phyloP scores from a whole-genome alignment of 169 alveolate genomes.

The Cryptosporidium viatorum region DNA sequence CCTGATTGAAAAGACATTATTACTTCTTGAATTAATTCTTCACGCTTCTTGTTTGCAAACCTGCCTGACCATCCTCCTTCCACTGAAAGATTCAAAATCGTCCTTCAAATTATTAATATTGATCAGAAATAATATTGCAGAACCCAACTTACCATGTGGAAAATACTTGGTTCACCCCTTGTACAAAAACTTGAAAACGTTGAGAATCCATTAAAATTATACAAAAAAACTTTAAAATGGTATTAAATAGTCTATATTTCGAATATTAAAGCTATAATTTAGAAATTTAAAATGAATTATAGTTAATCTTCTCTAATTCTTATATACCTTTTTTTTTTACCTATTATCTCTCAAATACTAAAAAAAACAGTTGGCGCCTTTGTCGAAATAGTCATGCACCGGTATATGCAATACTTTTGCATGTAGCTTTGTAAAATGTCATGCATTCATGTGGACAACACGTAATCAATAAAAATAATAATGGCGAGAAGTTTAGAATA shows the following conservation, averaged over 20 bases:
- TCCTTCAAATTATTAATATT: slow-evolving; percentile 38
- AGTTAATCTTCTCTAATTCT: neutral
- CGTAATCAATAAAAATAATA: neutral
- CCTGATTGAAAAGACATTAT: slow-evolving; percentile 58
- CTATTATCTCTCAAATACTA: neutral
- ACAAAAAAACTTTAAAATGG: neutral
- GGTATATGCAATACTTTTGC: slow-evolving; percentile 10
- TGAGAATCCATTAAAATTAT: slow-evolving; percentile 17
- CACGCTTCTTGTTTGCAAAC: slow-evolving; percentile 31
- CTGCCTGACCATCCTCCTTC: slow-evolving; percentile 74
- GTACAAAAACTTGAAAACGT: slow-evolving; percentile 39
- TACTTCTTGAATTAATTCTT: slow-evolving; percentile 54
- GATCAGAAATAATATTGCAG: neutral
- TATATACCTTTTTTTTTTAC: neutral
- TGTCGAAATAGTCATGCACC: neutral
- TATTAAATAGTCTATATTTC: neutral
- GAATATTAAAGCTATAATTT: neutral
- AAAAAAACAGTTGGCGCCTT: slow-evolving; percentile 1
- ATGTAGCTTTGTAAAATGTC: neutral
- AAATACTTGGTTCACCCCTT: slow-evolving; percentile 56
- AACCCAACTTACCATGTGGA: slow-evolving; percentile 57
- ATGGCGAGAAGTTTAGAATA: neutral
- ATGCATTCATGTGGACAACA: slow-evolving; percentile 25
- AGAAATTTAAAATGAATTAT: neutral
- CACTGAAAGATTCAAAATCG: slow-evolving; percentile 47